These are phyloP conservation scores for Strombidium stylifer DNA, from an alignment of 73 alveolate genomes.

Conservation along the genomic window DNA sequence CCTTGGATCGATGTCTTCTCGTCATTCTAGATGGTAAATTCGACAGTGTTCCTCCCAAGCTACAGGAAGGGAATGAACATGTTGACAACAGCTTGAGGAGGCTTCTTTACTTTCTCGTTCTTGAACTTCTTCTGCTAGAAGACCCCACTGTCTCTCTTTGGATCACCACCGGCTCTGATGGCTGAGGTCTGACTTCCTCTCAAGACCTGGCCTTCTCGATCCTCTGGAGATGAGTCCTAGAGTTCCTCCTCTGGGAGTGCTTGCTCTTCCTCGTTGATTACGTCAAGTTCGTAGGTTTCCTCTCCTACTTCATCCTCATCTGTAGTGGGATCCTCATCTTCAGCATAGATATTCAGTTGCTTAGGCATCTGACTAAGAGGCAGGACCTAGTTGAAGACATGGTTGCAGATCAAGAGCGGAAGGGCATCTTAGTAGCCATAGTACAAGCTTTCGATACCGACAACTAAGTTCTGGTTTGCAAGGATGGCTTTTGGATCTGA, in stretches of 20 bases:
- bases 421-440: conserved; percentile 86
- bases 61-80: conserved; percentile 83
- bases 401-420: conserved; percentile 80
- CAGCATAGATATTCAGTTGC: neutral
- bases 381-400: conserved; percentile 78
- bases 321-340: neutral
- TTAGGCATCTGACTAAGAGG: conserved; percentile 50
- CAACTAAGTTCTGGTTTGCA: conserved; percentile 73
- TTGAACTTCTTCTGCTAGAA: conserved; percentile 1
- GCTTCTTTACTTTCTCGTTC: conserved; percentile 70
- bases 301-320: neutral
- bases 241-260: neutral
- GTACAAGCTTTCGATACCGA: conserved; percentile 78
- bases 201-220: too few species aligned
- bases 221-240: too few species aligned
- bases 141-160: neutral
- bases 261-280: neutral
- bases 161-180: neutral
- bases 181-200: too few species aligned
- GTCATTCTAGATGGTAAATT: conserved; percentile 59
- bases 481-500: conserved; percentile 80
- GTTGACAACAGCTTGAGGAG: conserved; percentile 71
- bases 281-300: neutral
- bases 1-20: conserved; percentile 70
- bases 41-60: too few species aligned